Base-by-base conservation (phyloP, 2,329 filamentous ascomycete species). In the Mycosphaerella sp. region DNA sequence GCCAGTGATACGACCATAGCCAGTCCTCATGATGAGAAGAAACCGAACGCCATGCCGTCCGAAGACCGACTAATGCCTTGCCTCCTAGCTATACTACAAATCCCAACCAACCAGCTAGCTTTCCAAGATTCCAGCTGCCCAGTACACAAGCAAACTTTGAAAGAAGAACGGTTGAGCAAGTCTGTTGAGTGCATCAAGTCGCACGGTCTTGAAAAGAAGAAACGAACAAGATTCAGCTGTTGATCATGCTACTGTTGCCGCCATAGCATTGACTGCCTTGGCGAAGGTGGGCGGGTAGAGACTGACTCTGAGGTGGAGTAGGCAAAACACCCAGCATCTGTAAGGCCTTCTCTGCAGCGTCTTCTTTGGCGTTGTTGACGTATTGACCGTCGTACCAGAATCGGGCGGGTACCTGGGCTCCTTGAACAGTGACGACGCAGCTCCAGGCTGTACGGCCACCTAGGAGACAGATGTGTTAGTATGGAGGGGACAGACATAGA, bases 321-420 rank as follows among this genome's bases (percentile, higher is more conserved):
- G 61, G 61, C 35, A 64, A 49, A 46, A 64, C 61, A 21, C 62
- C 64, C 49, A 87, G 69, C 70, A 76, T 79, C 64, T 76, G 79
- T 54, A 86, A 69, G 21, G 89, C 89, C 55, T 86, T 79, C 71
- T 95, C 88, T 58, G 89, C 89, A n/a, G 88, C 89, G 67, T 95
- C 89, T 70, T 95, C 89, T 71, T 82, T 85, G 52, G 89, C 89
- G 65, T 94, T 94, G 75, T 90, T 82, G 69, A 91, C 77, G 66
- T 88, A 89, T 67, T 88, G 82, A 55, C 89, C 89, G 69, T 94
- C 89, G 71, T 95, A 95, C 88, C 88, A 95, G 71, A 82, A 95
- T 56, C 88, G 81, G 41, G 89, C 89, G n/a, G 77, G 67, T 62
- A 87, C 78, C 41, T 73, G 77, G 44, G 77, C 72, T 48, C 83